Evolutionary conservation across 345 rosid species (phyloP), one percentile per base, ranked within the genome.

Genomic region (Citrus glauca): DNA sequence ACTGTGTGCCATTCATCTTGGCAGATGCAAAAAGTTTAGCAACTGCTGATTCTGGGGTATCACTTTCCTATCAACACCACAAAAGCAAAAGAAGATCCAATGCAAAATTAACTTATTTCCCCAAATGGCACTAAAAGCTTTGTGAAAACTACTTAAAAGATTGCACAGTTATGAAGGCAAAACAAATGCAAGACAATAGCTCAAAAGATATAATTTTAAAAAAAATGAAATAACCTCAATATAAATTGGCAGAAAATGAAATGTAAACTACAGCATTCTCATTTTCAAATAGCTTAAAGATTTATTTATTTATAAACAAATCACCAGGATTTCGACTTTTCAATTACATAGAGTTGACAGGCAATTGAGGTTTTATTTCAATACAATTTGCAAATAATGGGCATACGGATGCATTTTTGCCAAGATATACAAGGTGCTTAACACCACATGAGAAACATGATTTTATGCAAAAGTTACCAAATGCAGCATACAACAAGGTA

Each of bases 1-100:
- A 85, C 76, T 85, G 93, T 32, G 80, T 28, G 72, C 77, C 84
- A 82, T 88, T 87, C 76, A 64, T 93, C 94, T 91, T 92, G 71
- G 84, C 89, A 80, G 91, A 90, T 80, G 97, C 94, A 86, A 97
- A 97, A 77, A 97, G 94, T 77, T 90, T 91, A 50, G 99, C 99
- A 76, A 97, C 91, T 71, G 97, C 98, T 81, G 94, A 84, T 87
- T 97, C 99, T n/a, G 98, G 94, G 78, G 86, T 78, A 84, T 91
- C 95, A 45, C 83, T 86, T 79, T 91, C 99, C 99, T 97, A 75
- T 80, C 67, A 84, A 82, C 63, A 38, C 66, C 17, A 57, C 35
- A 28, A 57, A 69, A 69, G 20, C 19, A 72, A 57, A 77, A 79
- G 25, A 42, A 65, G 2, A 60, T 59, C 61, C 75, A 27, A 79